These are phyloP conservation scores for Fusarium transvaalense DNA, from an alignment of 2,329 filamentous ascomycete genomes.

Conservation along the genomic window DNA sequence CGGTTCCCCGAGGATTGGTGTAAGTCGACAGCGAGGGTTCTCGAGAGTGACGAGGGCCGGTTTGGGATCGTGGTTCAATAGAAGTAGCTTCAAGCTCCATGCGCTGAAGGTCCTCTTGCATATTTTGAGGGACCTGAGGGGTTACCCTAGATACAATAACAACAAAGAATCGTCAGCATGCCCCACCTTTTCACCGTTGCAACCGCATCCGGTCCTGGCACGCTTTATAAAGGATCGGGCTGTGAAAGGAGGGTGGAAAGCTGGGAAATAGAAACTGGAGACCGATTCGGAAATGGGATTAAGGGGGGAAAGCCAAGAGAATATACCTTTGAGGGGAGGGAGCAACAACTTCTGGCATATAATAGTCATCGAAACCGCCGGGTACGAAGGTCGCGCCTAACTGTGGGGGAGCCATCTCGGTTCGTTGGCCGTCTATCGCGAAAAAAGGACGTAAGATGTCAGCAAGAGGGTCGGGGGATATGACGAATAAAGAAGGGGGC, in stretches of 20 bases:
- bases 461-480: constrained; percentile 48
- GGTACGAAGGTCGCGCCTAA: constrained; percentile 70
- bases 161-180: constrained; percentile 55
- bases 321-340: constrained; percentile 69
- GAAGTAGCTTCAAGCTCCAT: constrained; percentile 83
- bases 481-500: constrained; percentile 45
- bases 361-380: constrained; percentile 70
- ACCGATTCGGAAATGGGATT: constrained; percentile 29
- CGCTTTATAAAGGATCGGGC: constrained; percentile 34
- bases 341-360: constrained; percentile 71
- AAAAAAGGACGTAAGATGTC: constrained; percentile 49
- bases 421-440: constrained; percentile 48
- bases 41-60: constrained; percentile 55
- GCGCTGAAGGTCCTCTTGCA: constrained; percentile 92
- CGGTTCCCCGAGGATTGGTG: constrained; percentile 50
- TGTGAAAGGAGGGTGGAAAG: constrained; percentile 36
- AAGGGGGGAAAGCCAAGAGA: constrained; percentile 39
- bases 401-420: constrained; percentile 49
- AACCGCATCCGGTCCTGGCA: constrained; percentile 45
- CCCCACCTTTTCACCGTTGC: constrained; percentile 52
- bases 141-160: constrained; percentile 75
- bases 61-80: constrained; percentile 53
- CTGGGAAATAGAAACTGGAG: constrained; percentile 39
- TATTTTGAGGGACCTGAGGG: constrained; percentile 95
- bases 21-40: constrained; percentile 60